phyloP scores from a whole-genome alignment of 2,329 filamentous ascomycete genomes.

The Metarhizium sp. region DNA sequence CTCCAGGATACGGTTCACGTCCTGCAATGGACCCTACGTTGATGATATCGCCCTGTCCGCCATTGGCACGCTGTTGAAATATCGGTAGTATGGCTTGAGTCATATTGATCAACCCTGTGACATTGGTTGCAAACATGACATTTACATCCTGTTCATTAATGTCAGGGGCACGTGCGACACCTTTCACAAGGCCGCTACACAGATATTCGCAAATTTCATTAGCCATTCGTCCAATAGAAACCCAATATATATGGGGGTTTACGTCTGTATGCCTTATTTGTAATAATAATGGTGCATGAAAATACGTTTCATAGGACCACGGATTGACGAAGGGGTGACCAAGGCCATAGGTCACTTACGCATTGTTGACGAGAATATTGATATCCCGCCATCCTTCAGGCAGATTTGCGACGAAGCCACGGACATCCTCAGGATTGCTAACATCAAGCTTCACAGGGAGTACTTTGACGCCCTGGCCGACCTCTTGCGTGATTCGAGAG shows the following conservation, averaged over 20 bases:
- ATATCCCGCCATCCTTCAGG: constrained; percentile 78
- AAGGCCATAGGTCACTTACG: constrained; percentile 49
- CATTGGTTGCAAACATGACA: constrained; percentile 86
- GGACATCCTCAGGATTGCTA: constrained; percentile 66
- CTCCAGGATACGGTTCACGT: constrained; percentile 74
- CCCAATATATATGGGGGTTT: not conserved
- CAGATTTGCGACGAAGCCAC: constrained; percentile 59
- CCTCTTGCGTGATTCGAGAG: constrained; percentile 64
- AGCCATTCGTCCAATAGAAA: not conserved
- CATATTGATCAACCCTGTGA: constrained; percentile 91
- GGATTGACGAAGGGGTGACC: not conserved
- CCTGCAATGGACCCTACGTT: constrained; percentile 88
- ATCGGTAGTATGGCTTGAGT: constrained; percentile 82
- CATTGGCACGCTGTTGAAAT: constrained; percentile 66
- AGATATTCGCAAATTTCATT: not conserved
- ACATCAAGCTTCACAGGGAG: constrained; percentile 80
- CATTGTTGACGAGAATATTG: constrained; percentile 91
- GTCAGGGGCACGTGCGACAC: constrained; percentile 74
- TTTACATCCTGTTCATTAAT: constrained; percentile 77
- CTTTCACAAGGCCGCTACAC: constrained; percentile 73
- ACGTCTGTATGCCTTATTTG: not conserved
- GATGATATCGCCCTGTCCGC: constrained; percentile 85
- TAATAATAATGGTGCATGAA: not conserved
- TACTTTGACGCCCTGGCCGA: constrained; percentile 72
- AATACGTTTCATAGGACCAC: not conserved